Evolutionary conservation across 2,329 filamentous ascomycete genomes (phyloP).

Genomic region (Pseudogymnoascus verrucosus): DNA sequence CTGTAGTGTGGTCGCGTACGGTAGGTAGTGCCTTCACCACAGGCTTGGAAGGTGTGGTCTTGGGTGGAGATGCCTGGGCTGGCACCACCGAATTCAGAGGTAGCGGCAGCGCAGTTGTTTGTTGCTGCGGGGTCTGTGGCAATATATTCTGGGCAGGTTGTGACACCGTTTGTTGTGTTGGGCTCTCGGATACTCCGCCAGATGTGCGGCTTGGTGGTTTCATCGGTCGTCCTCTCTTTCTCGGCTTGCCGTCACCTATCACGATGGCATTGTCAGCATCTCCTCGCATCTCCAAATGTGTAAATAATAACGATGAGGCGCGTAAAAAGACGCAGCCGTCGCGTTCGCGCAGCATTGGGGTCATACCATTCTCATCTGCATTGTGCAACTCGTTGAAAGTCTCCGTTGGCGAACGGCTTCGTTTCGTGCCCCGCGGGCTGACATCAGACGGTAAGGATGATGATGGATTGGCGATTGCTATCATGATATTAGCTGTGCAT

Average conservation of each 20-base stretch:
- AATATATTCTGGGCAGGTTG: slow-evolving; percentile 37
- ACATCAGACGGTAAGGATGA: slow-evolving; percentile 42
- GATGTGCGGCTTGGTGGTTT: slow-evolving; percentile 33
- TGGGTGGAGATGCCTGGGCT: slow-evolving; percentile 57
- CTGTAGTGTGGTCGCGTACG: slow-evolving; percentile 92
- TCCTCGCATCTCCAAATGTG: not conserved
- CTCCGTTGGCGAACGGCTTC: slow-evolving; percentile 63
- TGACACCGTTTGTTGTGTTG: slow-evolving; percentile 44
- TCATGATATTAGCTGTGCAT: not conserved
- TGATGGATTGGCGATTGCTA: slow-evolving; percentile 29
- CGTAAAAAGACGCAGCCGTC: not conserved
- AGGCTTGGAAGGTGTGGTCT: slow-evolving; percentile 71
- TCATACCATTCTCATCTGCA: slow-evolving; percentile 69
- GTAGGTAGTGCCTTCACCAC: slow-evolving; percentile 92
- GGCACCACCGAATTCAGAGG: slow-evolving; percentile 26
- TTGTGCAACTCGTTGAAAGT: slow-evolving; percentile 49
- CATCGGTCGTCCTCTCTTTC: slow-evolving; percentile 31
- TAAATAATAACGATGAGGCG: not conserved
- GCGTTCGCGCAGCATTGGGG: slow-evolving; percentile 18
- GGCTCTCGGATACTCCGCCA: slow-evolving; percentile 47
- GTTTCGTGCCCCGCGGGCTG: slow-evolving; percentile 64
- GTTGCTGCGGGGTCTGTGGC: slow-evolving; percentile 47
- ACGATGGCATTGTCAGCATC: slow-evolving; percentile 16
- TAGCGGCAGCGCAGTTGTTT: slow-evolving; percentile 24
- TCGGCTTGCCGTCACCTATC: slow-evolving; percentile 35